These are phyloP conservation scores for Climacium dendroides DNA, from an alignment of 225 moss, liverwort and hornwort species.

Conservation along the genomic window DNA sequence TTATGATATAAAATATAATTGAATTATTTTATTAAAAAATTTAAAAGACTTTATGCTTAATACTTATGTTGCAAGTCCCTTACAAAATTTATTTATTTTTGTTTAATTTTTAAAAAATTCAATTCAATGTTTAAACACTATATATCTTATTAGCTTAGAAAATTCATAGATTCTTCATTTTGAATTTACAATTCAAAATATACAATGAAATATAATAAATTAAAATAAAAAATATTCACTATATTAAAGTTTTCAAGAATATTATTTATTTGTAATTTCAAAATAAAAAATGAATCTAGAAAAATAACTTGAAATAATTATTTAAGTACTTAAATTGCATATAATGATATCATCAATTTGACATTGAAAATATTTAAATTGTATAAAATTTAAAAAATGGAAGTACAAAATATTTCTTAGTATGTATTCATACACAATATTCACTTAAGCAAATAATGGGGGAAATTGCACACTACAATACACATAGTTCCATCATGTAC, in stretches of 20 bases:
- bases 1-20: background rate
- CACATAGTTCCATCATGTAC: fast-evolving
- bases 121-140: background rate
- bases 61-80: no score
- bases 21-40: no score
- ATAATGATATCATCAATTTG: background rate
- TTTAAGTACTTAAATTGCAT: background rate
- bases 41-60: fast-evolving
- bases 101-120: background rate
- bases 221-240: background rate
- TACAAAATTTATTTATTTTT: background rate
- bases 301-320: background rate
- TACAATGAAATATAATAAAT: no score
- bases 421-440: background rate
- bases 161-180: fast-evolving
- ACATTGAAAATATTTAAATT: background rate
- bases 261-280: background rate
- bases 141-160: background rate
- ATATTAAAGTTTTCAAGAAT: background rate
- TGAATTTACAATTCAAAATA: background rate
- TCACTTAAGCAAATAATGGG: background rate
- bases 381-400: fast-evolving
- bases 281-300: background rate
- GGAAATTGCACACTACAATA: background rate
- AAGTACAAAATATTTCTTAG: background rate